Evolutionary conservation across 352 stramenopile genomes (phyloP), one percentile per base, ranked within the genome.

Genomic region (Peronosclerospora sorghi): DNA sequence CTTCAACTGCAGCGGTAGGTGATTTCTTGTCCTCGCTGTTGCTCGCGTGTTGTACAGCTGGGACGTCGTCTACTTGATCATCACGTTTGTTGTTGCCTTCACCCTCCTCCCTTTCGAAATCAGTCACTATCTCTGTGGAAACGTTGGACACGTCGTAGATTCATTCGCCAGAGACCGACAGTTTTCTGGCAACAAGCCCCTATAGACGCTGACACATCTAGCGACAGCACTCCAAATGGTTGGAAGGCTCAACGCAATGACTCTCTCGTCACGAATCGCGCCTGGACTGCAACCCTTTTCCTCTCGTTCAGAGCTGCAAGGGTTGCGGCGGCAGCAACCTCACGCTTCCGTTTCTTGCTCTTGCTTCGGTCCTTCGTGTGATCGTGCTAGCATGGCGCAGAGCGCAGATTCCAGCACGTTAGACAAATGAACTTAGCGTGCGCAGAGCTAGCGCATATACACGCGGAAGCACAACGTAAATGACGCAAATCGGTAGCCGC

Each of bases 321-420:
- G 7, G 64, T 58, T 13, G 82, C 65, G 37, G 74, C 62, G 20
- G 73, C 68, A 15, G 61, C 68, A 19, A 67, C 60, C 41, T 85
- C 68, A 26, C 79, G 79, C 60, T 88, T 88, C 38, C 79, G 79
- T 56, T 92, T 92, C 61, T 92, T 92, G 50, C 71, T 79, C 48
- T 88, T 91, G 18, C 35, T 62, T 36, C n/a, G n/a, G n/a, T 48
- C 1, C 56, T 50, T 29, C 72, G 72, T 8, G 58, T 62, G 41
- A 92, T 78, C 34, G 77, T 73, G 42, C 61, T 81, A 12, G 70
- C 69, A 38, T 80, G 73, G 34, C 79, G 76, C 35, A 89, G 46
- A 32, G 74, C 68, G 14, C 73, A 86, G 20, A 86, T 35, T 0
- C 73, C 70, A 19, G 68, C 60, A 12, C 70, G 65, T 8, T 66